A percentile compares a stretch with the other conserved stretches of the same genome.
phyloP scores from a whole-genome alignment of 768 basidiomycete genomes.

The Crucibulum laeve region DNA sequence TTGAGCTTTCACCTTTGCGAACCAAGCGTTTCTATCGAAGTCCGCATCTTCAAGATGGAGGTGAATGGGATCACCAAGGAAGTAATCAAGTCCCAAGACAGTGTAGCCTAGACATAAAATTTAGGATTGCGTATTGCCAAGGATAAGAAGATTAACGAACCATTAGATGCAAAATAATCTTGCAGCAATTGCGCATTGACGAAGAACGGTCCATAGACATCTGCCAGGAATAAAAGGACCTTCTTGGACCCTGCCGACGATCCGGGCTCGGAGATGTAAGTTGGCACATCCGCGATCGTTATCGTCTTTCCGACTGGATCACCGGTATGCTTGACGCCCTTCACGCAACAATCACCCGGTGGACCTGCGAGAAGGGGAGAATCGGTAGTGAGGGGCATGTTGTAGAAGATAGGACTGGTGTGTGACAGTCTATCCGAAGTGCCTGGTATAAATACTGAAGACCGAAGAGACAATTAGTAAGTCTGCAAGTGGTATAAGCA shows the following conservation, averaged over 20 bases:
- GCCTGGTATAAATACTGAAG: no score
- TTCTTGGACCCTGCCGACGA: conserved; percentile 32
- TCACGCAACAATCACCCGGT: conserved; percentile 49
- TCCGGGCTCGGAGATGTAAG: conserved; percentile 51
- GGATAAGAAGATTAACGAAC: conserved; percentile 22
- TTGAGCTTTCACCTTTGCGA: conserved; percentile 18
- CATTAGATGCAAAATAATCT: conserved; percentile 60
- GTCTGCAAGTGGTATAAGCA: no score
- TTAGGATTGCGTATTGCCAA: not conserved
- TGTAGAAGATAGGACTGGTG: no score
- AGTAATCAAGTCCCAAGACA: conserved; percentile 49
- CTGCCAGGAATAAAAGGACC: conserved; percentile 54
- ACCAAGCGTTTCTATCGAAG: conserved; percentile 31
- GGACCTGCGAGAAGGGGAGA: no score
- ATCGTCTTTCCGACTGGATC: conserved; percentile 37
- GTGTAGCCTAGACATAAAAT: conserved; percentile 30
- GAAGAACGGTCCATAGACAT: conserved; percentile 57
- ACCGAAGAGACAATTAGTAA: no score
- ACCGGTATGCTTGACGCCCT: conserved; percentile 48
- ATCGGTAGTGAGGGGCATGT: no score
- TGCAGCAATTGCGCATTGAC: conserved; percentile 56
- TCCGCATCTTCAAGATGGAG: conserved; percentile 22
- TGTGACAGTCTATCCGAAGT: no score
- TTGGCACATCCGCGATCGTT: conserved; percentile 38
- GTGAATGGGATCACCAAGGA: conserved; percentile 43